phyloP scores from a whole-genome alignment of 306 rosid species.

The Lathyrus aphaca region DNA sequence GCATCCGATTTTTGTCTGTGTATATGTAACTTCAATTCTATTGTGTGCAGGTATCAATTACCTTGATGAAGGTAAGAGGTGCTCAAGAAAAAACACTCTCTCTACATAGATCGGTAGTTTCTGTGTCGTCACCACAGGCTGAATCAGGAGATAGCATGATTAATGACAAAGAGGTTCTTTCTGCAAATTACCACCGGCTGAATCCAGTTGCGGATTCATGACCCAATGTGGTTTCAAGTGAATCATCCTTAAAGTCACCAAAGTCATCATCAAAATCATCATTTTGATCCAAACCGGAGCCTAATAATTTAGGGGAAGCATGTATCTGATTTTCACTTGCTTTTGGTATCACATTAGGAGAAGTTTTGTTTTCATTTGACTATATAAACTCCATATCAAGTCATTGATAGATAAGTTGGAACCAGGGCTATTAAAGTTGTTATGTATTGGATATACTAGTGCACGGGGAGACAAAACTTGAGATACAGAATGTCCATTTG shows the following conservation, averaged over 20 bases:
- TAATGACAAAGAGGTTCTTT: conserved; percentile 78
- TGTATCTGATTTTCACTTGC: conserved; percentile 47
- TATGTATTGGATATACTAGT: conserved; percentile 42
- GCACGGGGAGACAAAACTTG: conserved; percentile 49
- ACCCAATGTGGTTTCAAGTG: conserved; percentile 40
- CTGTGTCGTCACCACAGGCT: conserved; percentile 59
- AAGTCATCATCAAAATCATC: conserved; percentile 66
- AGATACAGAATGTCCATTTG: conserved; percentile 46
- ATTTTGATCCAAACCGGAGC: conserved; percentile 46
- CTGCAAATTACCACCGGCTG: no score
- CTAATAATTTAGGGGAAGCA: conserved; percentile 39
- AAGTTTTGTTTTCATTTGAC: conserved; percentile 57
- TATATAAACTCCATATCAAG: conserved; percentile 76
- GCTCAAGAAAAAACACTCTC: conserved; percentile 60
- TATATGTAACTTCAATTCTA: not conserved
- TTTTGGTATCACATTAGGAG: conserved; percentile 48
- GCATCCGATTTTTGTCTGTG: not conserved
- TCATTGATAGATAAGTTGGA: conserved; percentile 68
- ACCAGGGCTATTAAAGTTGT: no score
- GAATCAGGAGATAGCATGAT: conserved; percentile 52
- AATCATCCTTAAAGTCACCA: conserved; percentile 80
- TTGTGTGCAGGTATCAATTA: conserved; percentile 68
- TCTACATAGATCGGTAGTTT: conserved; percentile 62
- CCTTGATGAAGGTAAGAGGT: conserved; percentile 68
- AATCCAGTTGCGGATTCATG: conserved; percentile 56